phyloP scores from a whole-genome alignment of 139 green algal genomes.

The Spirogloea muscicola region DNA sequence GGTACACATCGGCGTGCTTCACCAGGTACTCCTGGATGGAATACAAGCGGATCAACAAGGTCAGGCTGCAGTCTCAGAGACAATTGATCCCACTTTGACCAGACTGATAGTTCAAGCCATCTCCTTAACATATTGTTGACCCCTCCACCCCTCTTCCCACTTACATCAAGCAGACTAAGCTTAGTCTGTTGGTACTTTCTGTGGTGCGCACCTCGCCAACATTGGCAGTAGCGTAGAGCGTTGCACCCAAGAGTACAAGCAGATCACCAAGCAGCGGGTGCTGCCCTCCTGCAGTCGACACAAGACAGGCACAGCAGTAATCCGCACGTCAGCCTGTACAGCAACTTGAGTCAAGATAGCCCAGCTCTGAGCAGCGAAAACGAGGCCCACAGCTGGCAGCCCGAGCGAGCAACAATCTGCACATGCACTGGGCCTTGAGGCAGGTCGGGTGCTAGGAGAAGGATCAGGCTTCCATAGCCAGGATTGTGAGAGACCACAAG shows the following conservation, averaged over 20 bases:
- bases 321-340: too few relatives aligned
- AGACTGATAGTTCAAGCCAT: background rate
- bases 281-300: background rate
- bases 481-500: too few relatives aligned
- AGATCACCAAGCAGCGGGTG: conserved; percentile 62
- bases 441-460: too few relatives aligned
- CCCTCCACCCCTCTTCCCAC: background rate
- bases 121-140: background rate
- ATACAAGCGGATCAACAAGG: background rate
- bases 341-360: too few relatives aligned
- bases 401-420: too few relatives aligned
- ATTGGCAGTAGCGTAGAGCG: conserved; percentile 57
- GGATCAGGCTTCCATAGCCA: too few relatives aligned
- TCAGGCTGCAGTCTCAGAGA: background rate
- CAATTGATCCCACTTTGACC: background rate
- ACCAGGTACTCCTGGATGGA: too few relatives aligned
- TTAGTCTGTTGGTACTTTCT: background rate
- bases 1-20: too few relatives aligned
- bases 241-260: conserved; percentile 65
- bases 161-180: background rate
- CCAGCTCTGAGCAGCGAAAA: too few relatives aligned
- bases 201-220: background rate
- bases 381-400: too few relatives aligned
- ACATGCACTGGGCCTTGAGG: too few relatives aligned
- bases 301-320: background rate